Percentiles rank a stretch among this genome's conserved stretches.
Evolutionary conservation across 2,329 filamentous ascomycete species (phyloP).

Genomic region (Sphaerulina populicola): DNA sequence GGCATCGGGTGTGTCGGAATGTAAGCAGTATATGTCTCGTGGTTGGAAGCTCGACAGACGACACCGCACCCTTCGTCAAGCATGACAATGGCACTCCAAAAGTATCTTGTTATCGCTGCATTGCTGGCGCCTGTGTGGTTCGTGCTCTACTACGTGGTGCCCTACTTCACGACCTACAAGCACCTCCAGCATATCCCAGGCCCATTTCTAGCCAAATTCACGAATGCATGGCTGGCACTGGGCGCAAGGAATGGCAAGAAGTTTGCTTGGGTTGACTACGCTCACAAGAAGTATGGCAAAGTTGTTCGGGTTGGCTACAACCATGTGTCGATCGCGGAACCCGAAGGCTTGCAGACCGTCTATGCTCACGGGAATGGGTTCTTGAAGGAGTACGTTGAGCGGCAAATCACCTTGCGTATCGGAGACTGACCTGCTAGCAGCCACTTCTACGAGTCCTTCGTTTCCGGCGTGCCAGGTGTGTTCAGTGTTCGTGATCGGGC

Average conservation of each 20-base stretch:
- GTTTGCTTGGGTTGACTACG: slow-evolving; percentile 20
- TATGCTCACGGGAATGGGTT: slow-evolving; percentile 33
- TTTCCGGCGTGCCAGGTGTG: slow-evolving; percentile 31
- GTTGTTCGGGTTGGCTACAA: slow-evolving; percentile 18
- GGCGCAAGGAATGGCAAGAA: slow-evolving; percentile 19
- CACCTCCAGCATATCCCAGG: slow-evolving; percentile 18
- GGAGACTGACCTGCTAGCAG: slow-evolving; percentile 6
- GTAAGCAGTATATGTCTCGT: slow-evolving; percentile 9
- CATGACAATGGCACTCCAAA: slow-evolving; percentile 4
- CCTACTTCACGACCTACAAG: slow-evolving; percentile 21
- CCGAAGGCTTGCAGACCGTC: slow-evolving; percentile 20
- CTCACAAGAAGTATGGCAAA: slow-evolving; percentile 18
- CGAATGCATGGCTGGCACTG: slow-evolving; percentile 21
- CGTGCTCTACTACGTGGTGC: slow-evolving; percentile 18
- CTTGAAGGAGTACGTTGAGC: slow-evolving; percentile 24
- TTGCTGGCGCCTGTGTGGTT: slow-evolving; percentile 14
- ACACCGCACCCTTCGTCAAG: neutral
- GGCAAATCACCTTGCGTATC: no score
- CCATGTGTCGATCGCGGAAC: slow-evolving; percentile 23
- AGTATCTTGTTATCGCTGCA: slow-evolving; percentile 11
- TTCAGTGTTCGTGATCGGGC: slow-evolving; percentile 32
- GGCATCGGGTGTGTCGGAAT: neutral
- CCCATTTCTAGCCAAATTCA: slow-evolving; percentile 20
- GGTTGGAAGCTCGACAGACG: neutral
- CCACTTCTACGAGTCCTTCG: slow-evolving; percentile 32